Evolutionary conservation across 2,329 filamentous ascomycete genomes (phyloP).

Genomic region (Diplodia scrobiculata): DNA sequence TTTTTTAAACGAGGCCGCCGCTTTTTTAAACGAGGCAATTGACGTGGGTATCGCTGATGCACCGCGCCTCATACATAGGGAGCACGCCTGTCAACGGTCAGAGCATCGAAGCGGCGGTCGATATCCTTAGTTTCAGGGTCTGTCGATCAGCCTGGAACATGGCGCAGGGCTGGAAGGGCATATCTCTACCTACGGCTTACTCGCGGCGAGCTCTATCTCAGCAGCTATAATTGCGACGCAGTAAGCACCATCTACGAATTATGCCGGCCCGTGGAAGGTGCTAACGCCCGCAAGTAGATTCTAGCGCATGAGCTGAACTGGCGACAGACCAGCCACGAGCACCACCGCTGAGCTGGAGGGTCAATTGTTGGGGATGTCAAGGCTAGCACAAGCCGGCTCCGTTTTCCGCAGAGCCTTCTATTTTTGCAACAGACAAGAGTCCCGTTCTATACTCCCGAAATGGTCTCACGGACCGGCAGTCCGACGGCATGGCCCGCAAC

Average conservation of each 20-base stretch:
- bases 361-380: not conserved
- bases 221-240: constrained; percentile 30
- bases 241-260: constrained; percentile 38
- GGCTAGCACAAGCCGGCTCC: too few species aligned
- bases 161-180: constrained; percentile 32
- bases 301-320: constrained; percentile 8
- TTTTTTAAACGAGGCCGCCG: constrained; percentile 30
- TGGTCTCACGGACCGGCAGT: not conserved
- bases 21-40: constrained; percentile 9
- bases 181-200: constrained; percentile 39
- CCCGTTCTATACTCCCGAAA: not conserved
- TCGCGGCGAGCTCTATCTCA: constrained; percentile 40
- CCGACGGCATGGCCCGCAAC: not conserved
- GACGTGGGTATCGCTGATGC: too few species aligned
- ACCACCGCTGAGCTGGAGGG: not conserved
- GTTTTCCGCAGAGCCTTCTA: too few species aligned
- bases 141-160: constrained; percentile 33
- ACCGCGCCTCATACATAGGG: too few species aligned
- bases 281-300: constrained; percentile 42
- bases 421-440: too few species aligned
- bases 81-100: too few species aligned
- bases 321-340: not conserved
- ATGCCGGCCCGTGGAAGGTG: constrained; percentile 39
- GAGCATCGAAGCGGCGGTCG: not conserved
- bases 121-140: constrained; percentile 18